These are phyloP conservation scores for Xylaria sp. DNA, from an alignment of 495 filamentous ascomycete species.

Conservation along the genomic window DNA sequence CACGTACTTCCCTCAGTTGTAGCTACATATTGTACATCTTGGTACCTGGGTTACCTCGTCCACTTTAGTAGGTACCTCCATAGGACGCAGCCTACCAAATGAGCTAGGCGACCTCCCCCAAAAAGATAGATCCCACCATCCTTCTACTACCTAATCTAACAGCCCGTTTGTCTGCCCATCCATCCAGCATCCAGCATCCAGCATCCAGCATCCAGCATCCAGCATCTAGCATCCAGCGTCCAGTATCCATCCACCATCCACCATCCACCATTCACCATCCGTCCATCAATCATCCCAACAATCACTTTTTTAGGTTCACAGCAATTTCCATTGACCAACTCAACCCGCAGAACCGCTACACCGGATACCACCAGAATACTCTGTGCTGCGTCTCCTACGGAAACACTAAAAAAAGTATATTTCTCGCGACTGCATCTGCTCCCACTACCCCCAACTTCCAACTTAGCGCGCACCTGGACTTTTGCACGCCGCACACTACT, in stretches of 20 bases:
- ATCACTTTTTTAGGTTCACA: slow-evolving; percentile 16
- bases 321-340: slow-evolving; percentile 2
- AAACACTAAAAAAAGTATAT: slow-evolving; percentile 1
- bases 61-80: not conserved
- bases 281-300: slow-evolving; percentile 2
- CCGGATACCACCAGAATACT: not conserved
- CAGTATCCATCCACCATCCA: not conserved
- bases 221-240: not conserved
- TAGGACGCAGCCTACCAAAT: not conserved
- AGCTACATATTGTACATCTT: not conserved
- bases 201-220: not conserved
- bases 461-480: not conserved
- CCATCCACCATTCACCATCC: not conserved
- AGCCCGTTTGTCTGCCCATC: not conserved
- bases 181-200: not conserved
- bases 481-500: not conserved
- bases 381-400: not conserved
- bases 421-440: not conserved
- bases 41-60: not conserved
- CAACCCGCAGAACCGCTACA: not conserved
- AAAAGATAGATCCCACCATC: slow-evolving; percentile 15
- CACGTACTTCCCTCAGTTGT: not conserved
- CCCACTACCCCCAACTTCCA: too few species aligned
- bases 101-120: not conserved
- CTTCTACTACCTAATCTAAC: not conserved